Percentiles rank a stretch among this genome's conserved stretches.
phyloP scores from a whole-genome alignment of 2,329 filamentous ascomycete species.

The Neofusicoccum sp. region DNA sequence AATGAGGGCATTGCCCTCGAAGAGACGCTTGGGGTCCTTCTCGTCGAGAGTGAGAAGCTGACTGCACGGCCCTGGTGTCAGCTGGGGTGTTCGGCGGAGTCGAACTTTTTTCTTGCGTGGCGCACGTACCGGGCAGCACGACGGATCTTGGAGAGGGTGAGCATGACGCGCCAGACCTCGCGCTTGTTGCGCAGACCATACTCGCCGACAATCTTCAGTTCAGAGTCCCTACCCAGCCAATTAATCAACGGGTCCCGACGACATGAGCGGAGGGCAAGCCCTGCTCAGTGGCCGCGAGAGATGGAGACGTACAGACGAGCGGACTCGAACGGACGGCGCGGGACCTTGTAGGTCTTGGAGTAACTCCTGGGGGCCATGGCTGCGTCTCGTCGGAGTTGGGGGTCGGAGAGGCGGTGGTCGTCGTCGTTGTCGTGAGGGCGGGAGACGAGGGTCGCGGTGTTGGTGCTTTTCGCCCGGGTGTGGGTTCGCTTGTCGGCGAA shows the following conservation, averaged over 20 bases:
- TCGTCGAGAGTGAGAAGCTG: slow-evolving; percentile 99
- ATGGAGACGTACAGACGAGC: slow-evolving; percentile 92
- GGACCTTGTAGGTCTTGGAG: slow-evolving; percentile 99
- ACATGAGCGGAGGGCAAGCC: slow-evolving; percentile 96
- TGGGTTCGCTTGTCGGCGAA: slow-evolving; percentile 17
- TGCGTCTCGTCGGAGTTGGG: slow-evolving; percentile 12
- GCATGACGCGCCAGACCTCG: slow-evolving; percentile 99
- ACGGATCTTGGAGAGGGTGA: slow-evolving; percentile 99
- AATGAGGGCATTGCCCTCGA: slow-evolving; percentile 99
- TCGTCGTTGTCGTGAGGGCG: slow-evolving; percentile 32
- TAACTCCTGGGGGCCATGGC: slow-evolving; percentile 64
- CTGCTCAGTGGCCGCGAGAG: slow-evolving; percentile 88
- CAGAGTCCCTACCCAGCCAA: slow-evolving; percentile 78
- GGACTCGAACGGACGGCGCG: slow-evolving; percentile 97
- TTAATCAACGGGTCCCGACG: slow-evolving; percentile 74
- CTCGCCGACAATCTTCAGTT: slow-evolving; percentile 99
- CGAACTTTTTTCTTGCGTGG: not conserved
- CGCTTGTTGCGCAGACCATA: slow-evolving; percentile 99
- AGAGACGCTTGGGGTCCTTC: slow-evolving; percentile 99
- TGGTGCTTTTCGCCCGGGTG: slow-evolving; percentile 6
- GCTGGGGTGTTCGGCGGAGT: not conserved
- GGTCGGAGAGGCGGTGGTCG: slow-evolving; percentile 13
- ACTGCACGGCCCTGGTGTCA: slow-evolving; percentile 53
- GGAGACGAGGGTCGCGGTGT: slow-evolving; percentile 1
- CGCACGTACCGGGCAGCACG: slow-evolving; percentile 93